Base-by-base conservation (phyloP, 23 red algal genomes). In the Gracilaria domingensis region DNA sequence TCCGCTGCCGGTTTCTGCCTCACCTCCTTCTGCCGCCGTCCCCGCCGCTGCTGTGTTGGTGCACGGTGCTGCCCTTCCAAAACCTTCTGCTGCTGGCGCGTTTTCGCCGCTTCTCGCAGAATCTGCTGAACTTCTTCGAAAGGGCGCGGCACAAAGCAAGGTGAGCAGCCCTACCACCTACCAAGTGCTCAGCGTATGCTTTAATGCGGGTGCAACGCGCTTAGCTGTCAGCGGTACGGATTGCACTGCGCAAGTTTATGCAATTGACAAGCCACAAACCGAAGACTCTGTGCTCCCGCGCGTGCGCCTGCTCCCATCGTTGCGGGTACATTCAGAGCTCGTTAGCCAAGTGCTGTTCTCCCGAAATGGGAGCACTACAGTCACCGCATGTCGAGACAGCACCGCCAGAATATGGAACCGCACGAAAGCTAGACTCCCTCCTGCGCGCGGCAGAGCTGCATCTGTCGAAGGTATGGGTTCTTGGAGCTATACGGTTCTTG, bases 361-460 rank as follows among this genome's bases (percentile, higher is more conserved):
- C 20, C 82, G 87, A 57, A 69, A 62, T 60, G 89, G 95, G 0
- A 84, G 93, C 71, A 55, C 54, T 28, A 84, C 94, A 45, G 80
- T 85, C 79, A 91, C 95, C 17, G 95, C 90, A 32, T 87, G 80
- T 61, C 53, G 82, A 48, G 95, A 97, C 53, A 84, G 95, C 9
- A 93, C 89, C 33, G 90, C 95, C 17, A 67, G 95, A 35, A 75
- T 97, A 80, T 97, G 95, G 95, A 92, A 86, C 56, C 89, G 89
- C 30, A 84, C 66, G 56, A 92, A 75, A 45, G 89, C 89, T 5
- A 61, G 51, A 28, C 57, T 92, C 30, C 89, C 89, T 2, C 37
- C 75, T 8, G 80, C 58, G 1, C 61, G 58, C 28, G 42, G 51
- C 25, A 30, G 59, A 70, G 74, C 71, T 13, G 53, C 88, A 48